Conservation (phyloP, 306 rosid species). For the Prunus padus region DNA sequence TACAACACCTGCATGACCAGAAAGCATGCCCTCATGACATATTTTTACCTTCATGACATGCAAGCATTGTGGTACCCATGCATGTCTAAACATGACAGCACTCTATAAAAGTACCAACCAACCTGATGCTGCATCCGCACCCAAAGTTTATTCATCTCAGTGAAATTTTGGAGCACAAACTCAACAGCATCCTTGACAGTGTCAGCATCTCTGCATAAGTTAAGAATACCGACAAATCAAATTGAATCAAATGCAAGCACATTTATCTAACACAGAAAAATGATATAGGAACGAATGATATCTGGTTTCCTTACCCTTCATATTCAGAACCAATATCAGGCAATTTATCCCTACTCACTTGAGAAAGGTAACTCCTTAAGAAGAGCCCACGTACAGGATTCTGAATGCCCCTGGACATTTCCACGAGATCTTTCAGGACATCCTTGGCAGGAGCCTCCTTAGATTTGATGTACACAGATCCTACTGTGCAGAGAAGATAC, state of each 20-base stretch:
- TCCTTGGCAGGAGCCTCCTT: slow-evolving; percentile 68
- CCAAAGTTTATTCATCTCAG: slow-evolving; percentile 71
- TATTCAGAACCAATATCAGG: slow-evolving; percentile 66
- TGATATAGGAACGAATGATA: background rate
- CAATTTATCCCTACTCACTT: slow-evolving; percentile 60
- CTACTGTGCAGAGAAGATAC: slow-evolving; percentile 59
- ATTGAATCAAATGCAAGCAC: background rate
- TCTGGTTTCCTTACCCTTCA: slow-evolving; percentile 49
- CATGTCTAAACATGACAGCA: slow-evolving; percentile 43
- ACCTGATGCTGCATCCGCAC: slow-evolving; percentile 78
- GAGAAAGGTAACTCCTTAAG: slow-evolving; percentile 65
- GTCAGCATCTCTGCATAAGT: slow-evolving; percentile 49
- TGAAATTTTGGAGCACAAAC: slow-evolving; percentile 61
- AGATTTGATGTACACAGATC: slow-evolving; percentile 61
- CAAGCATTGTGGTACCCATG: slow-evolving; percentile 46
- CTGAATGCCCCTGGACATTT: slow-evolving; percentile 64
- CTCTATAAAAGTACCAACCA: slow-evolving; percentile 38
- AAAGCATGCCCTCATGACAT: slow-evolving; percentile 63
- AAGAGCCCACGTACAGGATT: slow-evolving; percentile 61
- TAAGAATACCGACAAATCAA: slow-evolving; percentile 9
- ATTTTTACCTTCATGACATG: slow-evolving; percentile 54
- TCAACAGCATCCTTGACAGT: slow-evolving; percentile 61
- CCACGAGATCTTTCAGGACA: slow-evolving; percentile 61
- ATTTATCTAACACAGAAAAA: background rate
- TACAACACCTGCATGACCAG: slow-evolving; percentile 72